Base-by-base conservation (phyloP, 192 early-diverging fungal genomes). In the Coemansia sp. region DNA sequence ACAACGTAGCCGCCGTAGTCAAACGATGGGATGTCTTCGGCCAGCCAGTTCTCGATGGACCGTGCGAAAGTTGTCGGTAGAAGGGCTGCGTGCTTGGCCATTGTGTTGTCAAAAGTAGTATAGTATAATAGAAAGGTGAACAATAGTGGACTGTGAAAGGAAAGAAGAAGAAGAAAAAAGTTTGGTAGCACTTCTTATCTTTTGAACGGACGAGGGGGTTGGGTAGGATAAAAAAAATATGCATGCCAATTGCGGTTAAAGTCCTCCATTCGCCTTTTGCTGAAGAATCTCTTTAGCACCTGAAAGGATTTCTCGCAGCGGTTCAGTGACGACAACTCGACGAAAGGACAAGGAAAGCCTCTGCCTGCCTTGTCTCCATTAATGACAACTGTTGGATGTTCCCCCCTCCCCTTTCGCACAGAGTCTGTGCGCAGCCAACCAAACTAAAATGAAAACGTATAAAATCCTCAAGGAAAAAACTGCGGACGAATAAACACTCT, bases 1-100 rank as follows among this genome's bases (percentile, higher is more conserved):
- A 99, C 96, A 23, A 99, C 96, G 65, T 88, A 97, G 59, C 96
- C 96, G 36, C 96, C 96, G 73, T 94, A 97, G 78, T 99, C 96
- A 74, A 99, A 97, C 17, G 93, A 94, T 7, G 96, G 94, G n/a
- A 91, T 91, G 78, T 99, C 96, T 73, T 99, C 95, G 71, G 88
- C 82, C 10, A 98, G 84, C 92, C 94, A 98, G 52, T 79, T 77
- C n/a, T 88, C 71, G 50, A 98, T 89, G 35, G 85, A 75, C 35
- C 85, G 76, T 57, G 90, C 88, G 83, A 86, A 93, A 58, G 85
- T 85, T 10, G 87, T 78, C 7, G 94, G 90, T 10, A 95, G 85
- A 42, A 97, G 84, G 65, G 95, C 87, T 11, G 76, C 77, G 61
- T 84, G 81, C 42, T 81, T 79, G 32, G 77, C 59, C 72, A 80